These are phyloP conservation scores for Macroventuria anomochaeta DNA, from an alignment of 2,329 filamentous ascomycete genomes.

Conservation along the genomic window DNA sequence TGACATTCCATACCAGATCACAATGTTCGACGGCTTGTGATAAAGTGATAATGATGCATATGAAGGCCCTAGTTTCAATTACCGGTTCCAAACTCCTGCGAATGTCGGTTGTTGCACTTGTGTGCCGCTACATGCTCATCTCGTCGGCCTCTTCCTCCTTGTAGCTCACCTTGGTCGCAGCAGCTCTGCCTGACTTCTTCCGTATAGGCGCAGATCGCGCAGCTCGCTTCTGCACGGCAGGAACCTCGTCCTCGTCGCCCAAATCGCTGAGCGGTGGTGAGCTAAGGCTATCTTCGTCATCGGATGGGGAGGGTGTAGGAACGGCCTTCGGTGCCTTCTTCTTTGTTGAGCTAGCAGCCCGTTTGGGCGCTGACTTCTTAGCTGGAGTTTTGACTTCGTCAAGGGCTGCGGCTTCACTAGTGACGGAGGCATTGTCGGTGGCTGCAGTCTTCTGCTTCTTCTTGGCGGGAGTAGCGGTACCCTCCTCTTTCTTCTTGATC, in stretches of 20 bases:
- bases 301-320: slow-evolving; percentile 53
- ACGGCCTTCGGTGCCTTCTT: slow-evolving; percentile 48
- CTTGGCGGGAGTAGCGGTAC: slow-evolving; percentile 38
- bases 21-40: slow-evolving; percentile 3
- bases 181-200: slow-evolving; percentile 37
- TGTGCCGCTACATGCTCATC: slow-evolving; percentile 26
- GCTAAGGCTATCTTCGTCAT: slow-evolving; percentile 43
- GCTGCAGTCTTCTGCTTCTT: slow-evolving; percentile 40
- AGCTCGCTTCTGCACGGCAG: slow-evolving; percentile 33
- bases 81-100: slow-evolving; percentile 1
- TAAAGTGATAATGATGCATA: slow-evolving; percentile 1
- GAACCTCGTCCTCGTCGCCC: slow-evolving; percentile 36
- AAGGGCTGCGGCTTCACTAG: slow-evolving; percentile 37
- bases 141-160: slow-evolving; percentile 45
- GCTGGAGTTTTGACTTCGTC: slow-evolving; percentile 47
- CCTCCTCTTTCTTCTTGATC: slow-evolving; percentile 61
- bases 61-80: slow-evolving; percentile 10
- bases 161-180: slow-evolving; percentile 40
- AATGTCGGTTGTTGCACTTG: slow-evolving; percentile 3
- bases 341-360: slow-evolving; percentile 41
- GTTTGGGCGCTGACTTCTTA: slow-evolving; percentile 45
- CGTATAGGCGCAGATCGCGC: slow-evolving; percentile 31
- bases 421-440: slow-evolving; percentile 31
- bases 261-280: slow-evolving; percentile 52
- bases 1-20: slow-evolving; percentile 8